These are phyloP conservation scores for Aspergillus biplanus DNA, from an alignment of 495 filamentous ascomycete genomes.

Conservation along the genomic window DNA sequence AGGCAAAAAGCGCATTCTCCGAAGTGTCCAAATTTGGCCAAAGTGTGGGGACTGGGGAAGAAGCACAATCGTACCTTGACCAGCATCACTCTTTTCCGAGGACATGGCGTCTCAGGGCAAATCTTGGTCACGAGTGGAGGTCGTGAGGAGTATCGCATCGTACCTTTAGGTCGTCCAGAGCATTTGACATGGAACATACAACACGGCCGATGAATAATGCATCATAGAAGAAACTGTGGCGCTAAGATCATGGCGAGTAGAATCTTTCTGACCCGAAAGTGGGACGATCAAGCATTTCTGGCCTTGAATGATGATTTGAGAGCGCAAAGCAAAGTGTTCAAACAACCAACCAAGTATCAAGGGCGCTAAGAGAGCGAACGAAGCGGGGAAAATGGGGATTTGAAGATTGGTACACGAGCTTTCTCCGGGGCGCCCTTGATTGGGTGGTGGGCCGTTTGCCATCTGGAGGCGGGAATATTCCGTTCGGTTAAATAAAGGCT, in stretches of 20 bases:
- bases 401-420: neutral
- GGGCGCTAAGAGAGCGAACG: neutral
- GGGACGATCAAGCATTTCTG: constrained; percentile 17
- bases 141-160: no score
- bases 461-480: neutral
- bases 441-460: neutral
- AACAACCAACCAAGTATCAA: neutral
- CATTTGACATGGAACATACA: no score
- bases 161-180: no score
- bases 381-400: constrained; percentile 16
- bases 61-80: constrained; percentile 26
- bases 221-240: constrained; percentile 24
- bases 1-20: neutral
- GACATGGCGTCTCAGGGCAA: constrained; percentile 39
- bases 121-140: constrained; percentile 8
- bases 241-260: constrained; percentile 7
- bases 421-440: neutral
- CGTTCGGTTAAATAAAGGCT: no score
- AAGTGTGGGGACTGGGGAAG: constrained; percentile 10
- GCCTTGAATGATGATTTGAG: constrained; percentile 3
- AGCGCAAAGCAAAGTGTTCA: neutral
- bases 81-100: constrained; percentile 34
- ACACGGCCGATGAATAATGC: neutral
- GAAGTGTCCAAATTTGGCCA: neutral
- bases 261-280: constrained; percentile 6